These are phyloP conservation scores for Coniochaeta sp. DNA, from an alignment of 2,329 filamentous ascomycete genomes.

Conservation along the genomic window DNA sequence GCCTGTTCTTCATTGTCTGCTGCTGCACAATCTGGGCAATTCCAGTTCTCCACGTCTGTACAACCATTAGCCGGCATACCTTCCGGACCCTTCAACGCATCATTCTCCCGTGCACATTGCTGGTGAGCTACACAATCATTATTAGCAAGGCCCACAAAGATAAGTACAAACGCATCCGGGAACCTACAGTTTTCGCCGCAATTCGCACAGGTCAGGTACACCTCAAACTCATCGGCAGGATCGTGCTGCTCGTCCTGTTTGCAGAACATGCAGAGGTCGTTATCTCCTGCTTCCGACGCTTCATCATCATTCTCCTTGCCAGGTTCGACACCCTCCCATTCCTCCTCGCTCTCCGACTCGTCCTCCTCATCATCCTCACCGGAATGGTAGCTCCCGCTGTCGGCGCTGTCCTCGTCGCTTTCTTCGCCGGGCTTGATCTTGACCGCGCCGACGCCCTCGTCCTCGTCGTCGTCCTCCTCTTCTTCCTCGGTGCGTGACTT, in stretches of 20 bases:
- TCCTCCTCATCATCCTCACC: conserved; percentile 25
- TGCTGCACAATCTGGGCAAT: conserved; percentile 40
- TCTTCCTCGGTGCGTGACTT: conserved; percentile 2
- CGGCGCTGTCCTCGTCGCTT: conserved; percentile 35
- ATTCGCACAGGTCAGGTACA: conserved; percentile 66
- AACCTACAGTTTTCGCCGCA: conserved; percentile 79
- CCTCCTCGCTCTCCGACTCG: conserved; percentile 43
- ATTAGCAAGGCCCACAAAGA: conserved; percentile 14
- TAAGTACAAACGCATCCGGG: conserved; percentile 2
- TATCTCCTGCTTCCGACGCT: conserved; percentile 43
- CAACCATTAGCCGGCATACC: conserved; percentile 41
- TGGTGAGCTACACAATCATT: conserved; percentile 64
- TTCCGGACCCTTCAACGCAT: conserved; percentile 53
- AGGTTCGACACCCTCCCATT: conserved; percentile 40
- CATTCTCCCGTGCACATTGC: conserved; percentile 75
- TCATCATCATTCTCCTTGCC: conserved; percentile 40
- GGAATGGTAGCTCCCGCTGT: conserved; percentile 18
- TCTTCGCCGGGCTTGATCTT: conserved; percentile 49
- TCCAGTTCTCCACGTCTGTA: conserved; percentile 38
- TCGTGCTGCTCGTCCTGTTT: conserved; percentile 76
- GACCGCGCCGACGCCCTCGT: conserved; percentile 50
- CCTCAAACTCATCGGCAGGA: conserved; percentile 72
- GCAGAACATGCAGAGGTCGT: conserved; percentile 61
- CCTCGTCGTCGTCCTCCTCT: conserved; percentile 33
- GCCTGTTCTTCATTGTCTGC: conserved; percentile 18